Conservation (phyloP, 331 rosid genomes). For the Acacia pycnantha region DNA sequence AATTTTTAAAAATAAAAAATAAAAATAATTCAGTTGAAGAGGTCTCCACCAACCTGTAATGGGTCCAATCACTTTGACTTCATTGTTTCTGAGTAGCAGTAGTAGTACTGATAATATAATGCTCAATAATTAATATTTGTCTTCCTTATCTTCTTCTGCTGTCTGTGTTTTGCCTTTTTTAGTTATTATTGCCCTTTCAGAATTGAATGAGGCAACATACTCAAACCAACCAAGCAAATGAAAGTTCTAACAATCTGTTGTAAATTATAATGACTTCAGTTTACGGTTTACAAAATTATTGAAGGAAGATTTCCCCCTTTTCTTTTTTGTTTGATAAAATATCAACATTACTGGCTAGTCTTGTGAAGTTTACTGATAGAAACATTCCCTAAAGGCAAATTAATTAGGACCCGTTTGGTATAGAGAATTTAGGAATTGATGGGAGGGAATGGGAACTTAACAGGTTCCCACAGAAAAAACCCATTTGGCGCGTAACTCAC, state of each 20-base stretch:
- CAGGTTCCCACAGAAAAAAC: too few relatives aligned
- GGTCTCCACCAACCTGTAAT: slow-evolving; percentile 22
- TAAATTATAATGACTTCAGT: not conserved
- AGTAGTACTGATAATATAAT: not conserved
- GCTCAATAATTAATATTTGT: slow-evolving; percentile 23
- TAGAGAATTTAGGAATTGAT: too few relatives aligned
- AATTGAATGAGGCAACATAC: slow-evolving; percentile 3
- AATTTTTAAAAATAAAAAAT: not conserved
- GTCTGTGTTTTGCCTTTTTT: not conserved
- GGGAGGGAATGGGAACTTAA: too few relatives aligned
- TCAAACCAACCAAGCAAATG: slow-evolving; percentile 11
- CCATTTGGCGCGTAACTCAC: too few relatives aligned
- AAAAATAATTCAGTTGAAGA: not conserved
- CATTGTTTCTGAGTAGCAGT: not conserved
- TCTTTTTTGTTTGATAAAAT: not conserved
- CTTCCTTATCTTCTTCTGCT: not conserved
- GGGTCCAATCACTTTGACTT: slow-evolving; percentile 35
- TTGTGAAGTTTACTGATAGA: not conserved
- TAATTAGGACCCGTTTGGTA: too few relatives aligned
- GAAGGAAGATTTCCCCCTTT: too few relatives aligned
- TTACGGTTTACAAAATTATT: too few relatives aligned
- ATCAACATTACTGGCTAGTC: not conserved
- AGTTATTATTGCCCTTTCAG: not conserved
- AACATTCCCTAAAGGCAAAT: not conserved
- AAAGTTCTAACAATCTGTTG: not conserved